Percentiles rank a stretch among this genome's conserved stretches.
These are phyloP conservation scores for Talaromyces liani DNA, from an alignment of 495 filamentous ascomycete species.

Conservation along the genomic window DNA sequence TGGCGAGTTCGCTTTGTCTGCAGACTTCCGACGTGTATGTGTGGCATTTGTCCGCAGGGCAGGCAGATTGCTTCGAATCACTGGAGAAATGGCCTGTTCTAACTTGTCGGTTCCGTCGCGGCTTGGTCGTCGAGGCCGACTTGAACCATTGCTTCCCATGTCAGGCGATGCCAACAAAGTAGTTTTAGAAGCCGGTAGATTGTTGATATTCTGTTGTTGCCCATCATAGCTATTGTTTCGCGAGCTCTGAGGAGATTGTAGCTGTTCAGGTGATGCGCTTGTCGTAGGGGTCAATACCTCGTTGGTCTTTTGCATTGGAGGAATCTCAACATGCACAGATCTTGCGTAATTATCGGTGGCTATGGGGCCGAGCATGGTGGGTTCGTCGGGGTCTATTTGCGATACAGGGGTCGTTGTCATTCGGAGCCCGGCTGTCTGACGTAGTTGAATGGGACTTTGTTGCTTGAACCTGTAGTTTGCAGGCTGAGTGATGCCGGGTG, in stretches of 20 bases:
- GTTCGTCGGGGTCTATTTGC: constrained; percentile 54
- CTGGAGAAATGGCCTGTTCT: constrained; percentile 51
- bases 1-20: constrained; percentile 19
- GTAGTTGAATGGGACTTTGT: constrained; percentile 55
- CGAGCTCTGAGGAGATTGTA: constrained; percentile 10
- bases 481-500: constrained; percentile 67
- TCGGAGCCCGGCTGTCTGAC: constrained; percentile 54
- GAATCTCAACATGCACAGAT: constrained; percentile 1
- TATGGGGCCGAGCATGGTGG: constrained; percentile 10
- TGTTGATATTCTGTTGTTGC: background rate
- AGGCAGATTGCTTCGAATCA: constrained; percentile 73
- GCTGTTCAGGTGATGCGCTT: constrained; percentile 55
- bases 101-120: constrained; percentile 72
- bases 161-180: background rate
- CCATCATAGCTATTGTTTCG: background rate
- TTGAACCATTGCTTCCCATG: background rate
- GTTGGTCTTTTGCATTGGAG: constrained; percentile 22
- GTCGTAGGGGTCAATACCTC: constrained; percentile 37
- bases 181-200: background rate
- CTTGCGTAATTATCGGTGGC: constrained; percentile 9
- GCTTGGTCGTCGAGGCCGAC: constrained; percentile 59
- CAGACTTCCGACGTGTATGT: constrained; percentile 36
- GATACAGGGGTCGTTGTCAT: constrained; percentile 51
- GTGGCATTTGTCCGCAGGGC: constrained; percentile 26
- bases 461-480: constrained; percentile 51